Conservation (phyloP, 805 yeast genomes). For the Candida pseudoglaebosa region DNA sequence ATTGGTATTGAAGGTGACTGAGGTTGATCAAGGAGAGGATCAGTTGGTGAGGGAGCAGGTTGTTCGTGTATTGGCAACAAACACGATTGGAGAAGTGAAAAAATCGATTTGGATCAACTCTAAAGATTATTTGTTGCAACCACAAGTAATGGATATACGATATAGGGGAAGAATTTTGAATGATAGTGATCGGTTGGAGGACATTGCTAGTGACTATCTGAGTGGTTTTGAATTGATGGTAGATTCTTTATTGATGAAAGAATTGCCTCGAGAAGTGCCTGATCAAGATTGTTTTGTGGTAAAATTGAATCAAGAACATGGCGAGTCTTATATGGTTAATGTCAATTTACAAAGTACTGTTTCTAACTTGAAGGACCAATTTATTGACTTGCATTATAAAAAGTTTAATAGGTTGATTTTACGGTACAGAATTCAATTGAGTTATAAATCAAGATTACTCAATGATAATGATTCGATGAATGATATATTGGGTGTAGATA, state of each 20-base stretch:
- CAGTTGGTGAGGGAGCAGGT: background rate
- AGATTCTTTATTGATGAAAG: background rate
- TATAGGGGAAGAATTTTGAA: conserved; percentile 9
- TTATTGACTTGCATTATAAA: conserved; percentile 3
- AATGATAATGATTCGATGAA: conserved; percentile 7
- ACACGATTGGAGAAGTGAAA: conserved; percentile 19
- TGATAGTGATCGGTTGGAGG: conserved; percentile 13
- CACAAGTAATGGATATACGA: conserved; percentile 18
- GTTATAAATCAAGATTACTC: background rate
- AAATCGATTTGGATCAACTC: conserved; percentile 28
- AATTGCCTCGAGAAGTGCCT: background rate
- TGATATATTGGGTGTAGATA: conserved; percentile 20
- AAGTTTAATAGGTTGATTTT: background rate
- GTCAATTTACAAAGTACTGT: conserved; percentile 7
- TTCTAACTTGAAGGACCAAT: conserved; percentile 5
- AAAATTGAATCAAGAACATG: conserved; percentile 4
- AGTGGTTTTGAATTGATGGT: conserved; percentile 2
- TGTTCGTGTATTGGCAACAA: conserved; percentile 6
- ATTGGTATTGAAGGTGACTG: conserved; percentile 8
- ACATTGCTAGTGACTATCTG: conserved; percentile 4
- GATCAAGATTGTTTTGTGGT: conserved; percentile 4
- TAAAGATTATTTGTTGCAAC: conserved; percentile 19
- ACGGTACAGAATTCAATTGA: background rate
- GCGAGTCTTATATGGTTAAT: conserved; percentile 1
- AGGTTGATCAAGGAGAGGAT: conserved; percentile 2